Percentiles rank a stretch among this genome's conserved stretches.
Evolutionary conservation across 768 basidiomycete genomes (phyloP).

Genomic region (Pulveroboletus sp.): DNA sequence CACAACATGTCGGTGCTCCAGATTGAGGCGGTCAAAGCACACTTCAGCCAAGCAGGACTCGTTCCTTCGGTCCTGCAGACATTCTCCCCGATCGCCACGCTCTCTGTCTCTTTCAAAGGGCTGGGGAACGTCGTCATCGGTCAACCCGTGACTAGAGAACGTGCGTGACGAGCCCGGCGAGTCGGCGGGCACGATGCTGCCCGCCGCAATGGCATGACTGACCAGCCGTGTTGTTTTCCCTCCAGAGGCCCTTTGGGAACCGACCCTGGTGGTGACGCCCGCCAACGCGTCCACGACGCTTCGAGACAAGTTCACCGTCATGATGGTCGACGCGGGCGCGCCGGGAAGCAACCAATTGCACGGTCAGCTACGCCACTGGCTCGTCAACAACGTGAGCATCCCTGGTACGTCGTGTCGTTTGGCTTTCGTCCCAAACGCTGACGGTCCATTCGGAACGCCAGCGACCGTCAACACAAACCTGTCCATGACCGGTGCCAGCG

Average conservation of each 20-base stretch:
- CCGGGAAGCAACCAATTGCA: conserved; percentile 56
- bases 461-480: conserved; percentile 33
- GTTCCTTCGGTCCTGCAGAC: conserved; percentile 56
- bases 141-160: conserved; percentile 50
- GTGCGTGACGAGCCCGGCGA: conserved; percentile 38
- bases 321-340: conserved; percentile 72
- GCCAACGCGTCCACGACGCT: conserved; percentile 45
- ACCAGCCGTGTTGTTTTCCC: no score
- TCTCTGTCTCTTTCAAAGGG: conserved; percentile 48
- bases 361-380: conserved; percentile 77
- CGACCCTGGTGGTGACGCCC: conserved; percentile 49
- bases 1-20: conserved; percentile 38
- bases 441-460: not conserved
- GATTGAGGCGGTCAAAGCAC: conserved; percentile 60
- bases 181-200: no score
- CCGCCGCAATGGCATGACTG: no score
- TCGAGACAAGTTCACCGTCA: conserved; percentile 55
- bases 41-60: conserved; percentile 57
- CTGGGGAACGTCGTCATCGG: conserved; percentile 53
- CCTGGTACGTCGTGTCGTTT: conserved; percentile 32
- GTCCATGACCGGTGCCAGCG: conserved; percentile 40
- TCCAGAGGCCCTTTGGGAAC: conserved; percentile 57
- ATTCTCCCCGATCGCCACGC: conserved; percentile 60
- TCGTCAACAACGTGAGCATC: conserved; percentile 61
- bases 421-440: not conserved